Percentiles rank a stretch among this genome's conserved stretches.
These are phyloP conservation scores for Madurella mycetomatis DNA, from an alignment of 2,329 filamentous ascomycete genomes.

Conservation along the genomic window DNA sequence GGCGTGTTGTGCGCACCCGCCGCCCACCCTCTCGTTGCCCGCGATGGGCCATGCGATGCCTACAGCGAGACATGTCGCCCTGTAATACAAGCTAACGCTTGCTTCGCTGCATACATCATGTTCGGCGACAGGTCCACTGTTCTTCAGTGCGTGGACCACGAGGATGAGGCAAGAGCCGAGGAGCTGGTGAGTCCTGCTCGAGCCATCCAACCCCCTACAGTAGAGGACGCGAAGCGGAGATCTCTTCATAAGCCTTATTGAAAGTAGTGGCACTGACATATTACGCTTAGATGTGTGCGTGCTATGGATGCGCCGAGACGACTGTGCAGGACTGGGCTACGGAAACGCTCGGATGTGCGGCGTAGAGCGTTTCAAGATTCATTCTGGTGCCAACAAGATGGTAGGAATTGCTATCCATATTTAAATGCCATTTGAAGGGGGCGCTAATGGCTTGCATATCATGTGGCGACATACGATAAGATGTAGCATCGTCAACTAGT, in stretches of 20 bases:
- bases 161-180: conserved; percentile 5
- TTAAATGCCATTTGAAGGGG: too few relatives aligned
- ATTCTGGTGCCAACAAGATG: too few relatives aligned
- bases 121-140: background rate
- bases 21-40: background rate
- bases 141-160: conserved; percentile 6
- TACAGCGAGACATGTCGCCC: conserved; percentile 12
- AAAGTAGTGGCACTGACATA: background rate
- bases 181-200: conserved; percentile 1
- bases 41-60: conserved; percentile 11
- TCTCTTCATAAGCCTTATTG: background rate
- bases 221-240: too few relatives aligned
- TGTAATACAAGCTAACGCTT: conserved; percentile 11
- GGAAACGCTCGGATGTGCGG: background rate
- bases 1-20: background rate
- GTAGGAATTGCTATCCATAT: too few relatives aligned
- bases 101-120: conserved; percentile 10
- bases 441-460: too few relatives aligned
- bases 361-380: background rate
- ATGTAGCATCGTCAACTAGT: too few relatives aligned
- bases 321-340: conserved; percentile 10
- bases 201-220: too few relatives aligned
- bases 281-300: conserved; percentile 3
- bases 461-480: too few relatives aligned
- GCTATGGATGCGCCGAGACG: conserved; percentile 13